Percentiles rank a stretch among this genome's conserved stretches.
These are phyloP conservation scores for Clitopilus hobsonii DNA, from an alignment of 768 basidiomycete genomes.

Conservation along the genomic window DNA sequence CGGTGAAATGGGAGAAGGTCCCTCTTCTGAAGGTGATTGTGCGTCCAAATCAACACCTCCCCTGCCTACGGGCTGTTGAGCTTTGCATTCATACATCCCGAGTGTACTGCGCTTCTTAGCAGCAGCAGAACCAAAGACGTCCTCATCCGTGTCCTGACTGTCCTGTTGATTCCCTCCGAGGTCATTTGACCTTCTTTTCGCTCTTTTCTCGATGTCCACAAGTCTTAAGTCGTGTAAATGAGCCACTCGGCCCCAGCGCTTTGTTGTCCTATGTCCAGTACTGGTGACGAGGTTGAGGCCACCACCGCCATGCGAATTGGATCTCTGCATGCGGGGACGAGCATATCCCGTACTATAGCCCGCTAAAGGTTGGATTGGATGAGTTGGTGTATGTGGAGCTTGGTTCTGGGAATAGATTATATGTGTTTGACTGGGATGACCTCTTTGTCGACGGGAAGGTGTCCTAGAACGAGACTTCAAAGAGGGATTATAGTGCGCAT, in stretches of 20 bases:
- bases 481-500: neutral
- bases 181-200: neutral
- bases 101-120: neutral
- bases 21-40: neutral
- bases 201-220: neutral
- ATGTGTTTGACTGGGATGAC: slow-evolving; percentile 10
- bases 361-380: slow-evolving; percentile 4
- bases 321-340: slow-evolving; percentile 36
- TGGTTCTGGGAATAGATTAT: slow-evolving; percentile 12
- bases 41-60: neutral
- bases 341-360: neutral
- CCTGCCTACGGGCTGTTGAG: neutral
- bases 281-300: slow-evolving; percentile 3
- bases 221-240: slow-evolving; percentile 61
- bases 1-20: neutral
- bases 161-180: neutral
- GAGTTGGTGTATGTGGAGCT: slow-evolving; percentile 22
- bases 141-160: neutral
- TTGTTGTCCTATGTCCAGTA: slow-evolving; percentile 38
- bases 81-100: neutral
- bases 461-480: slow-evolving; percentile 20
- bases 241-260: slow-evolving; percentile 59
- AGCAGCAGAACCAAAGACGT: neutral
- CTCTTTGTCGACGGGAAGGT: slow-evolving; percentile 21
- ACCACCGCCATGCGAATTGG: slow-evolving; percentile 36